A percentile compares a stretch with the other conserved stretches of the same genome.
Conservation (phyloP, 768 basidiomycete species). For the Cystofilobasidium bisporidii region DNA sequence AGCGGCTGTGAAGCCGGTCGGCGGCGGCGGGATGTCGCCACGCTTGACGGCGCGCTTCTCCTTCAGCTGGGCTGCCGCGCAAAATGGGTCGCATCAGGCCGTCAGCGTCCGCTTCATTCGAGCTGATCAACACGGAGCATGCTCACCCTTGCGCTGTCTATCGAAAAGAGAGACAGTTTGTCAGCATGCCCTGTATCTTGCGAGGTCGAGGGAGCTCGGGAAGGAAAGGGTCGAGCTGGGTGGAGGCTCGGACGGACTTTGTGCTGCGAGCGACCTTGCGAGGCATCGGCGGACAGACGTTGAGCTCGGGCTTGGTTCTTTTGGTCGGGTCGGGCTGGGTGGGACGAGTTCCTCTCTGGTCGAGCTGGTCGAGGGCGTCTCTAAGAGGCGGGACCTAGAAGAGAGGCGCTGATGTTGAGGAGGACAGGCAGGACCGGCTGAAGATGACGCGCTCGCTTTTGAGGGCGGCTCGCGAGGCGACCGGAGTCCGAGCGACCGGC, state of each 20-base stretch:
- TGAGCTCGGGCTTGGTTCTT: no score
- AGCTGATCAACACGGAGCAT: neutral
- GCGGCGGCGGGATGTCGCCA: slow-evolving; percentile 47
- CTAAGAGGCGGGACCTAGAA: no score
- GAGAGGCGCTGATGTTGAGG: no score
- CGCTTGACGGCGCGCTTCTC: slow-evolving; percentile 76
- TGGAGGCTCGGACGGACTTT: neutral
- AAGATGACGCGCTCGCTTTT: no score
- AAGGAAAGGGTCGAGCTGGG: neutral
- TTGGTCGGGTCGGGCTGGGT: no score
- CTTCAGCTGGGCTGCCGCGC: slow-evolving; percentile 59
- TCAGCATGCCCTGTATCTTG: no score
- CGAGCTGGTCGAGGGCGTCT: no score
- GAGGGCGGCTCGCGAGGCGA: no score
- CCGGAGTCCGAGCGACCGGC: no score
- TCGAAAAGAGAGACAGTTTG: neutral
- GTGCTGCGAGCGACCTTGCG: slow-evolving; percentile 10
- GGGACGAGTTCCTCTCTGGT: no score
- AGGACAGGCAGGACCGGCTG: no score
- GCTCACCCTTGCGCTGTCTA: slow-evolving; percentile 3
- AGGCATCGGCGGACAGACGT: no score
- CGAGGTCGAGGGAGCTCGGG: neutral
- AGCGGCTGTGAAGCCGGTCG: neutral
- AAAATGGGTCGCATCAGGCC: neutral
- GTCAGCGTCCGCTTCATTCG: neutral